Evolutionary conservation across 352 stramenopile genomes (phyloP).

Genomic region (Blastocystis sp.): DNA sequence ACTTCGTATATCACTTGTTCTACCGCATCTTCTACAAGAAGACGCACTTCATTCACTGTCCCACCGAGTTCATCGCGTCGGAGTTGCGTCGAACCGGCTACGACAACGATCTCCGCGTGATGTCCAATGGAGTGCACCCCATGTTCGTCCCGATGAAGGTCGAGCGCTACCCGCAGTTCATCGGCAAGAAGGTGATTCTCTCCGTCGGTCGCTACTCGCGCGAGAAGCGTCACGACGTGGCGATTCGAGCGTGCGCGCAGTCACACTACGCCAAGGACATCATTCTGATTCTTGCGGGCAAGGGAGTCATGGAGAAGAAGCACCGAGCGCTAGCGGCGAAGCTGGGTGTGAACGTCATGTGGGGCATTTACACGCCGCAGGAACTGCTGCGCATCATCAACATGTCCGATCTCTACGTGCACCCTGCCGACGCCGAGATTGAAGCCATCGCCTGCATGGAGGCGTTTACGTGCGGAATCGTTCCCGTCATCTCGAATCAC

Average conservation of each 20-base stretch:
- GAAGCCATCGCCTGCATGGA: slow-evolving; percentile 48
- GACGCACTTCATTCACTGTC: slow-evolving; percentile 32
- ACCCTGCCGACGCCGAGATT: slow-evolving; percentile 38
- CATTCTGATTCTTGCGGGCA: slow-evolving; percentile 27
- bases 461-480: slow-evolving; percentile 30
- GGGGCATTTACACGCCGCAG: slow-evolving; percentile 18
- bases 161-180: neutral
- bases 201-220: slow-evolving; percentile 24
- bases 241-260: neutral
- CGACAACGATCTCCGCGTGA: neutral
- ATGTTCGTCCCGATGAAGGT: slow-evolving; percentile 9
- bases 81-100: slow-evolving; percentile 21
- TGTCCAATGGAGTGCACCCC: slow-evolving; percentile 34
- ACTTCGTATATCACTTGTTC: slow-evolving; percentile 35
- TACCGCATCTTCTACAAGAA: slow-evolving; percentile 37
- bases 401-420: slow-evolving; percentile 19
- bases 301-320: slow-evolving; percentile 10
- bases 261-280: slow-evolving; percentile 13
- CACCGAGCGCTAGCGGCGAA: slow-evolving; percentile 12
- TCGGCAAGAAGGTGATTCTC: slow-evolving; percentile 2
- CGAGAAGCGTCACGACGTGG: slow-evolving; percentile 46
- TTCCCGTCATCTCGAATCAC: slow-evolving; percentile 29
- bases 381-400: slow-evolving; percentile 28
- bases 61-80: slow-evolving; percentile 34
- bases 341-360: neutral